A percentile compares a stretch with the other conserved stretches of the same genome.
Evolutionary conservation across 202 grass and related monocot genomes (phyloP).

Genomic region (Carex arenaria): DNA sequence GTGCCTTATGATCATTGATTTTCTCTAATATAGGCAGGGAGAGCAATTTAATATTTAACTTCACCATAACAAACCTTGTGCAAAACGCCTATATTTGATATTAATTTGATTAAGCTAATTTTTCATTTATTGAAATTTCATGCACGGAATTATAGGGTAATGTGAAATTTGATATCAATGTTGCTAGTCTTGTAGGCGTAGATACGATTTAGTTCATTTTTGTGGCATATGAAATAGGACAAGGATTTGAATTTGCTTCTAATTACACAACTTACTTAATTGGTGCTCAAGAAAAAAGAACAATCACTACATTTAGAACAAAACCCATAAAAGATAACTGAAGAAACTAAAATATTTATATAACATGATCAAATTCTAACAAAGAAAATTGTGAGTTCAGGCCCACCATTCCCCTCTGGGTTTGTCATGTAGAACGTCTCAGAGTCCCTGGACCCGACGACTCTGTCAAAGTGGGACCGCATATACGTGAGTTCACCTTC

Average conservation of each 20-base stretch:
- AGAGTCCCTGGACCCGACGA: conserved; percentile 76
- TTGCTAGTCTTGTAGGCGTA: background rate
- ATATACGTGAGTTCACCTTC: conserved; percentile 87
- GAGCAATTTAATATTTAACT: background rate
- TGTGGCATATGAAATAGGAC: background rate
- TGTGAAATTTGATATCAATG: background rate
- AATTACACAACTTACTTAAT: conserved; percentile 1
- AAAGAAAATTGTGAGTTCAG: conserved; percentile 83
- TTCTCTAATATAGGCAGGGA: background rate
- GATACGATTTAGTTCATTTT: background rate
- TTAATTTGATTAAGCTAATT: background rate
- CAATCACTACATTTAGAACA: background rate
- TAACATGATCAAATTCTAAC: conserved; percentile 41
- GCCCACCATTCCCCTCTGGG: conserved; percentile 46
- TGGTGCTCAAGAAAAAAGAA: background rate
- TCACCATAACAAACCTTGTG: background rate
- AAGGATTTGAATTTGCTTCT: background rate
- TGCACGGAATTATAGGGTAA: background rate
- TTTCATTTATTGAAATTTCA: background rate
- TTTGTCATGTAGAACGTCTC: conserved; percentile 96
- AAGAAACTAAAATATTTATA: conserved; percentile 12
- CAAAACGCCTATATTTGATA: background rate
- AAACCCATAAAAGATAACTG: background rate
- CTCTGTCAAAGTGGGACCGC: conserved; percentile 65
- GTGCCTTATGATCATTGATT: background rate